Conservation (phyloP, 2,329 filamentous ascomycete species). For the Arthroderma sp. region DNA sequence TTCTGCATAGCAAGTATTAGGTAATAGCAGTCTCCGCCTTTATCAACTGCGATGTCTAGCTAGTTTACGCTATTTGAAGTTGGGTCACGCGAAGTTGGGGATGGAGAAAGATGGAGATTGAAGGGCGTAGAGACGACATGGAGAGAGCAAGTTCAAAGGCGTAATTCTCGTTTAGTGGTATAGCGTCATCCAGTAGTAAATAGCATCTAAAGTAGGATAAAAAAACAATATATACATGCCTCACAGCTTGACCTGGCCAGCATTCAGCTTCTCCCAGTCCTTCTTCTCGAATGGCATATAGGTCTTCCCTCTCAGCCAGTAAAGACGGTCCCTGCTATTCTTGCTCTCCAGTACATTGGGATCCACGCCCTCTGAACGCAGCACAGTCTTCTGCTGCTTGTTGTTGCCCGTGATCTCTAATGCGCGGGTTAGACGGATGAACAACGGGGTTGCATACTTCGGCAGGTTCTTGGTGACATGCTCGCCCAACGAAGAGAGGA, state of each 20-base stretch:
- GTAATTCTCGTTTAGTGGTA: not conserved
- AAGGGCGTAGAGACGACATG: not conserved
- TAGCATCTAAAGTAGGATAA: no score
- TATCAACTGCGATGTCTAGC: not conserved
- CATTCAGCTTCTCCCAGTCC: conserved; percentile 59
- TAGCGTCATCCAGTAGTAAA: not conserved
- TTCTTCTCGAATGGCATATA: conserved; percentile 56
- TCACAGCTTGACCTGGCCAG: conserved; percentile 55
- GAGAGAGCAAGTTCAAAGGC: not conserved
- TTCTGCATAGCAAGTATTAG: not conserved
- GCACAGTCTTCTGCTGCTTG: conserved; percentile 70
- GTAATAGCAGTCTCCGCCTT: not conserved
- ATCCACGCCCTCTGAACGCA: conserved; percentile 64
- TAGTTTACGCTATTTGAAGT: not conserved
- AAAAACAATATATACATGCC: no score
- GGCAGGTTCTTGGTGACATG: conserved; percentile 52
- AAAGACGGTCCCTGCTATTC: conserved; percentile 44
- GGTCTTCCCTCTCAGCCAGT: conserved; percentile 53
- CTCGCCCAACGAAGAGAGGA: conserved; percentile 48
- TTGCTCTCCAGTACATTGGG: conserved; percentile 33
- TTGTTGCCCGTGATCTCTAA: conserved; percentile 68
- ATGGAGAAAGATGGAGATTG: not conserved
- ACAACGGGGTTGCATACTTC: conserved; percentile 63
- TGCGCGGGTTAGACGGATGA: conserved; percentile 54
- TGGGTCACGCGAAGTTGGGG: not conserved